Conservation (phyloP, 805 yeast species). For the Metschnikowia shivogae region DNA sequence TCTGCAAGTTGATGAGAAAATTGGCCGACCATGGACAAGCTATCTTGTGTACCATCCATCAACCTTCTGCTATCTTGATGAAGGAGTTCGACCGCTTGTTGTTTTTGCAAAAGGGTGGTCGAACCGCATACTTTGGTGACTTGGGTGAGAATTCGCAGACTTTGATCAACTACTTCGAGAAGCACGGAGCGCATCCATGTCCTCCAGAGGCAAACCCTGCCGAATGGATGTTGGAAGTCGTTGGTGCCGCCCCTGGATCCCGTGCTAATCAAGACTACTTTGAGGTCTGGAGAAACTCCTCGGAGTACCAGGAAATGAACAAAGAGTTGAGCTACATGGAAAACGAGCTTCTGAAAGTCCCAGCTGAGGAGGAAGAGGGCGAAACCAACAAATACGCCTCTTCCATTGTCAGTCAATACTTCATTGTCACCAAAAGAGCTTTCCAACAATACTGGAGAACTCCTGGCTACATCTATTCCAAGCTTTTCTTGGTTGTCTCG, state of each 20-base stretch:
- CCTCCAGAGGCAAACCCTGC: slow-evolving; percentile 21
- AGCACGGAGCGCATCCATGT: slow-evolving; percentile 68
- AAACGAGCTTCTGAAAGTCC: slow-evolving; percentile 37
- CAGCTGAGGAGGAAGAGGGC: slow-evolving; percentile 18
- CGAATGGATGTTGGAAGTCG: slow-evolving; percentile 80
- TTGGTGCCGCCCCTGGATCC: slow-evolving; percentile 80
- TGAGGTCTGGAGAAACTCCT: slow-evolving; percentile 73
- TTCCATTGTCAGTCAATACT: slow-evolving; percentile 14
- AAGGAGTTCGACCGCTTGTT: slow-evolving; percentile 65
- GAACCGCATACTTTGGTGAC: slow-evolving; percentile 79
- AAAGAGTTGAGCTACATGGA: slow-evolving; percentile 64
- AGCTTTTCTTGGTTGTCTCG: slow-evolving; percentile 49
- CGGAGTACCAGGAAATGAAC: slow-evolving; percentile 55
- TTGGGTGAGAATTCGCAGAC: slow-evolving; percentile 61
- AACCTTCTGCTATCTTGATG: slow-evolving; percentile 68
- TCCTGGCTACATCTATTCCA: slow-evolving; percentile 59
- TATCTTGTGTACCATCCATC: slow-evolving; percentile 72
- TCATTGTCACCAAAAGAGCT: slow-evolving; percentile 17
- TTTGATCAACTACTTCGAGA: slow-evolving; percentile 63
- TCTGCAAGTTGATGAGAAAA: slow-evolving; percentile 61
- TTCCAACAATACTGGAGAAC: slow-evolving; percentile 54
- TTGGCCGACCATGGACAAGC: slow-evolving; percentile 72
- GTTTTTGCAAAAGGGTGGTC: slow-evolving; percentile 70
- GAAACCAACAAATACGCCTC: slow-evolving; percentile 21
- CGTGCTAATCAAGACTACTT: slow-evolving; percentile 68